Percentiles rank a stretch among this genome's conserved stretches.
phyloP scores from a whole-genome alignment of 345 rosid species.

The Hypericum perforatum region DNA sequence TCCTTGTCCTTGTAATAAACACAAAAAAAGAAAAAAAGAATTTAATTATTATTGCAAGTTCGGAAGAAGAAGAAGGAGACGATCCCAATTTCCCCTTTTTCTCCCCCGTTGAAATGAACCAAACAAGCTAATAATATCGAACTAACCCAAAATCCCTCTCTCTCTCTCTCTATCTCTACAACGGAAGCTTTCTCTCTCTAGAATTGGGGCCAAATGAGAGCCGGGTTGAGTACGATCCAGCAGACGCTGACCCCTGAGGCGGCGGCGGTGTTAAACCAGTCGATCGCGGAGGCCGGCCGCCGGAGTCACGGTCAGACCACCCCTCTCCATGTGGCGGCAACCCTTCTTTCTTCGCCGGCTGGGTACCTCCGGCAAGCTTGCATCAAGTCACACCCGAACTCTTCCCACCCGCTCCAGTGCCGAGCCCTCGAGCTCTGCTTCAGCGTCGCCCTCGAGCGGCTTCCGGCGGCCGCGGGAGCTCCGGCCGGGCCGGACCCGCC shows the following conservation, averaged over 20 bases:
- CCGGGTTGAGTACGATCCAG: constrained; percentile 87
- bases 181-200: background rate
- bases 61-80: constrained; percentile 24
- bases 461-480: constrained; percentile 59
- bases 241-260: constrained; percentile 98
- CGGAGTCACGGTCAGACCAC: constrained; percentile 95
- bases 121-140: background rate
- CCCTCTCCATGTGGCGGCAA: constrained; percentile 93
- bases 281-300: constrained; percentile 81
- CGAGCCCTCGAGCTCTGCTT: constrained; percentile 98
- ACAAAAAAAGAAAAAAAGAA: too few relatives aligned
- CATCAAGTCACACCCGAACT: constrained; percentile 93
- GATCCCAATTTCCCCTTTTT: constrained; percentile 34
- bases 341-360: constrained; percentile 64
- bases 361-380: constrained; percentile 96
- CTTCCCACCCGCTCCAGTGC: constrained; percentile 98
- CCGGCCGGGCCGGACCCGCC: constrained; percentile 59
- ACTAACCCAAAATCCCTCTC: background rate
- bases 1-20: too few relatives aligned
- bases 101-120: background rate
- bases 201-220: constrained; percentile 59
- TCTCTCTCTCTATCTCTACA: background rate
- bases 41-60: too few relatives aligned
- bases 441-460: constrained; percentile 94
- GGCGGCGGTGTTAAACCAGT: constrained; percentile 72